Conservation (phyloP, 1,139 yeast species). For the Casaregolazyma suthepensis region DNA sequence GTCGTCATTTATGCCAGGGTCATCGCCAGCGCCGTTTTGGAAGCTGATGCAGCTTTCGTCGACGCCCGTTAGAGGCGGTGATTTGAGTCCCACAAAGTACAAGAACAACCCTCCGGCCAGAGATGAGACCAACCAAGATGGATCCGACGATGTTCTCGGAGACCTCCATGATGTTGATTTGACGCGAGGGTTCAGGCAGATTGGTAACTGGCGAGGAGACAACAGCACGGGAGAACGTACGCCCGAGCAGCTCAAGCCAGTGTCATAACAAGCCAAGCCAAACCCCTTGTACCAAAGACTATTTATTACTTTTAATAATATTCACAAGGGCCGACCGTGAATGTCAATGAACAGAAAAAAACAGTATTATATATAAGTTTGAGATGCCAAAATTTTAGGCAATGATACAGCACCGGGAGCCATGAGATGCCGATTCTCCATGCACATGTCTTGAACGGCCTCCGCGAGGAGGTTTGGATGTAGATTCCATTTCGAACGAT, state of each 20-base stretch:
- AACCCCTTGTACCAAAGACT: background rate
- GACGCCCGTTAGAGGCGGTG: conserved; percentile 30
- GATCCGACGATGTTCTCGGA: conserved; percentile 31
- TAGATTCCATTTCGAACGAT: conserved; percentile 22
- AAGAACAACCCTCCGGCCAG: conserved; percentile 26
- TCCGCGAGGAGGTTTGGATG: conserved; percentile 12
- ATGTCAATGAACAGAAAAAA: background rate
- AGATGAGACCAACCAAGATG: conserved; percentile 10
- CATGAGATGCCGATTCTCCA: conserved; percentile 12
- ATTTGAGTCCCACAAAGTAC: conserved; percentile 29
- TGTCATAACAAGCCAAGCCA: background rate
- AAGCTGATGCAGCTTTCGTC: conserved; percentile 35
- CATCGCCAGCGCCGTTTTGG: conserved; percentile 41
- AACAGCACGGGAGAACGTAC: conserved; percentile 14
- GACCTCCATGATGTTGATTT: conserved; percentile 44
- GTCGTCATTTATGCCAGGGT: conserved; percentile 37
- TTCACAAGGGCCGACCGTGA: background rate
- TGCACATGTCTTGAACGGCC: conserved; percentile 6
- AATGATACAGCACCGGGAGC: conserved; percentile 22
- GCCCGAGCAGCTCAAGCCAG: conserved; percentile 16
- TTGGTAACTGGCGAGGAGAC: conserved; percentile 18
- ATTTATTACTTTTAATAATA: too few relatives aligned
- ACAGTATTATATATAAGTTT: background rate
- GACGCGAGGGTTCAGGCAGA: conserved; percentile 27
- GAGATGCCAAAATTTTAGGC: conserved; percentile 7